Evolutionary conservation across 2,329 filamentous ascomycete species (phyloP), one percentile per base, ranked within the genome.

Genomic region (Neodidymelliopsis sp.): DNA sequence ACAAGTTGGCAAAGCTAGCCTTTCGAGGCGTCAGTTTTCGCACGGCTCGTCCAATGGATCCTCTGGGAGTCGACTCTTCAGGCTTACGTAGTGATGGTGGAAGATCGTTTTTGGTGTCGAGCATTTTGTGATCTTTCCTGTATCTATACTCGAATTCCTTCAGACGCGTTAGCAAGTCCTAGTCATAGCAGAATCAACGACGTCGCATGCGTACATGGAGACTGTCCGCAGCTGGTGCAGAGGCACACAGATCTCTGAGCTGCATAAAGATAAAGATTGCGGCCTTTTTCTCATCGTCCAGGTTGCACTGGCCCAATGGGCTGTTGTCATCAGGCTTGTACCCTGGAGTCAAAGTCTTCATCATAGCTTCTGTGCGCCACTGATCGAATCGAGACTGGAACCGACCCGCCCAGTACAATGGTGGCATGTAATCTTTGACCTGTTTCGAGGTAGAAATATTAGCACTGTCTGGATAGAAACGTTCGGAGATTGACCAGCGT

Each of bases 81-180:
- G 59, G 60, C 54, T 62, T 66, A 53, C 56, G 57, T n/a, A 45
- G 40, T 39, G 59, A 45, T 2, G 54, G 38, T 12, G 59, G 53
- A 15, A 58, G 33, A 28, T 63, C 54, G 25, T 51, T 24, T 30
- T 53, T 41, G 10, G 49, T 53, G 16, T 54, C 58, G 8, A 68
- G 57, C 13, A 72, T 40, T 11, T 60, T 59, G 50, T 70, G 54
- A 15, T 68, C 63, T 38, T 57, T 64, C 10, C 68, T 57, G 37
- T 71, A 71, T 34, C 43, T 67, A 40, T 60, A 62, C 40, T 72
- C 69, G 29, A 70, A 72, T n/a, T 67, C 67, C 69, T 72, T 23
- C 1, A 1, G 8, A 16, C 1, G 1, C 13, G 20, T 55, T 10
- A 62, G 39, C 29, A 6, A 30, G 3, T n/a, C n/a, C n/a, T n/a